A percentile compares a stretch with the other conserved stretches of the same genome.
Evolutionary conservation across 2,329 filamentous ascomycete species (phyloP).

Genomic region (Akanthomyces muscarius): DNA sequence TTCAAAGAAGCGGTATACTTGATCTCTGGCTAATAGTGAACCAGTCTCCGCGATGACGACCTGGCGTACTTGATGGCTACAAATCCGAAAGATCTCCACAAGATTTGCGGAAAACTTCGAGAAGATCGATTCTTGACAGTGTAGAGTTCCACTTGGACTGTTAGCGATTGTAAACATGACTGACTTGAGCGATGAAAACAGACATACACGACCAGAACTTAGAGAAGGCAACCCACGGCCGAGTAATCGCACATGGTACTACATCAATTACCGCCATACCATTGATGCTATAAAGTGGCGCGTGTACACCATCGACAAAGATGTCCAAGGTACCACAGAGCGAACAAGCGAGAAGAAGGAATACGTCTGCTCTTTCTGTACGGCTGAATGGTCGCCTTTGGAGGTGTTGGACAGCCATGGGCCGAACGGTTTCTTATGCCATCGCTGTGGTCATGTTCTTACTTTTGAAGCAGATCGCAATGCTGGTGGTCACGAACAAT

Average conservation of each 20-base stretch:
- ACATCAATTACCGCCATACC: slow-evolving; percentile 89
- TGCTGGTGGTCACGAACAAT: slow-evolving; percentile 67
- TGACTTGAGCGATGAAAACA: slow-evolving; percentile 38
- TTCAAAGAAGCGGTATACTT: too few species aligned
- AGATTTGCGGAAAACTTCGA: slow-evolving; percentile 76
- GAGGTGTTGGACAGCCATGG: slow-evolving; percentile 79
- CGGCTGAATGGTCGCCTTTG: slow-evolving; percentile 81
- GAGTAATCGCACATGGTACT: slow-evolving; percentile 89
- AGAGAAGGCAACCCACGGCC: slow-evolving; percentile 78
- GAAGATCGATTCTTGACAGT: slow-evolving; percentile 83
- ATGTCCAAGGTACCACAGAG: slow-evolving; percentile 78
- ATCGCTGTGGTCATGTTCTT: slow-evolving; percentile 66
- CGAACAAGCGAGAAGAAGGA: slow-evolving; percentile 86
- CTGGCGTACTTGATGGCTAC: slow-evolving; percentile 82
- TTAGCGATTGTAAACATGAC: background rate
- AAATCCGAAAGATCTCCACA: slow-evolving; percentile 88
- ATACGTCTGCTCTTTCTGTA: slow-evolving; percentile 78
- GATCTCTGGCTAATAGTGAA: background rate
- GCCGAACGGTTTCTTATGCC: slow-evolving; percentile 72
- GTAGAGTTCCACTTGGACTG: slow-evolving; percentile 42
- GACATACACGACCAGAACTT: slow-evolving; percentile 63
- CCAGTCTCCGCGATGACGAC: slow-evolving; percentile 82
- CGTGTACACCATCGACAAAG: slow-evolving; percentile 81
- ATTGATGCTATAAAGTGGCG: slow-evolving; percentile 97
- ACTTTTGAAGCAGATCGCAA: slow-evolving; percentile 63